Percentiles rank a stretch among this genome's conserved stretches.
Evolutionary conservation across 805 yeast species (phyloP).

Genomic region (Sugiyamaella smithiae): DNA sequence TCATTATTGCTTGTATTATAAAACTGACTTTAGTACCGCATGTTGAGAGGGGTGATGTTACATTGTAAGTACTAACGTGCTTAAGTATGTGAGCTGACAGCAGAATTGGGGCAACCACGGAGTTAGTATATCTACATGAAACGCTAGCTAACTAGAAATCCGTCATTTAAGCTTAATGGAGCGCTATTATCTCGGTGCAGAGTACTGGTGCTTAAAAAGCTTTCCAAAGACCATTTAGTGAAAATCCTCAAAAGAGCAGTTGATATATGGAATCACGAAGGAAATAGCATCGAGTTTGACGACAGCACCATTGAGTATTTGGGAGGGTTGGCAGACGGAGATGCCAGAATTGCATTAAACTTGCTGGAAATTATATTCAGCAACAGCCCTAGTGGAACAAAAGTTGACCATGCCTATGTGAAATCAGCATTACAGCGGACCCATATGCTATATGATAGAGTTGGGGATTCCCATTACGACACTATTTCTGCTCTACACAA

Average conservation of each 20-base stretch:
- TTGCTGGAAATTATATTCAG: slow-evolving; percentile 57
- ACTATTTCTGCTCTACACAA: slow-evolving; percentile 95
- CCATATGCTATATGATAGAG: slow-evolving; percentile 69
- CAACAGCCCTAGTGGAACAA: slow-evolving; percentile 7
- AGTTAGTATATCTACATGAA: slow-evolving; percentile 31
- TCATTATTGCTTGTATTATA: not conserved
- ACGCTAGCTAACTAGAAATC: slow-evolving; percentile 47
- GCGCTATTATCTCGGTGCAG: slow-evolving; percentile 85
- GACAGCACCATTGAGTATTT: slow-evolving; percentile 63
- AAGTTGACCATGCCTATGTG: slow-evolving; percentile 29
- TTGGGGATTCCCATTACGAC: slow-evolving; percentile 92
- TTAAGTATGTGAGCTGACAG: slow-evolving; percentile 3
- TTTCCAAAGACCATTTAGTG: slow-evolving; percentile 48
- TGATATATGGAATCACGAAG: slow-evolving; percentile 52
- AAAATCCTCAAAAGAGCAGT: slow-evolving; percentile 58
- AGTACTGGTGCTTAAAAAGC: slow-evolving; percentile 62
- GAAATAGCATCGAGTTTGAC: slow-evolving; percentile 51
- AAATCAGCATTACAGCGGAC: slow-evolving; percentile 47
- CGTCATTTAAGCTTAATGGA: slow-evolving; percentile 73
- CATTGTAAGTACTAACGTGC: slow-evolving; percentile 40
- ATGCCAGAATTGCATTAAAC: slow-evolving; percentile 80
- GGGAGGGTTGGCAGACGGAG: slow-evolving; percentile 78
- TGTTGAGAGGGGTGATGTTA: slow-evolving; percentile 78
- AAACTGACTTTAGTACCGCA: slow-evolving; percentile 48
- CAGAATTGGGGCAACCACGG: slow-evolving; percentile 92